Percentiles rank a stretch among this genome's conserved stretches.
phyloP scores from a whole-genome alignment of 2,329 filamentous ascomycete genomes.

The Fusarium protoensiforme region DNA sequence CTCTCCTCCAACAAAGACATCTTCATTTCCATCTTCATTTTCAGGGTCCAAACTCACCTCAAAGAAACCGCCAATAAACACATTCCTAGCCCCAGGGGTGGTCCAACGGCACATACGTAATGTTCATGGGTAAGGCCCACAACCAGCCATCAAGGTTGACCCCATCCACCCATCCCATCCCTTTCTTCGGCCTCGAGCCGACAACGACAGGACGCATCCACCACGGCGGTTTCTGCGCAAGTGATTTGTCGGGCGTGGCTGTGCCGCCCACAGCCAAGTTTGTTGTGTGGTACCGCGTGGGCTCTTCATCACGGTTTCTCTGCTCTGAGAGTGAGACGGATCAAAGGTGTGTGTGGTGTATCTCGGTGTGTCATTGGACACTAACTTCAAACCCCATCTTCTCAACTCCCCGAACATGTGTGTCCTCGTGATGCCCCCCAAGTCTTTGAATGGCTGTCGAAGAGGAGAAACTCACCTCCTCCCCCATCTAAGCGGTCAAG shows the following conservation, averaged over 20 bases:
- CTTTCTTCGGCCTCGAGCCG: background rate
- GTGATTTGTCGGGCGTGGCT: slow-evolving; percentile 7
- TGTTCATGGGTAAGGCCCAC: background rate
- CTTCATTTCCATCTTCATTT: slow-evolving; percentile 1
- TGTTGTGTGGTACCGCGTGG: slow-evolving; percentile 17
- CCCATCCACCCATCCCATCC: too few species aligned
- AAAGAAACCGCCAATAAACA: background rate
- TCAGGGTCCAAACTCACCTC: slow-evolving; percentile 20
- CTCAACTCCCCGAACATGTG: background rate
- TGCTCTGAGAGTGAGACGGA: background rate
- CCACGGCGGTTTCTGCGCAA: background rate
- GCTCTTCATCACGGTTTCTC: slow-evolving; percentile 16
- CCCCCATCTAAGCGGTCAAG: background rate
- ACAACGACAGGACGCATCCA: background rate
- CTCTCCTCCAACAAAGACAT: background rate
- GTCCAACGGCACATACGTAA: slow-evolving; percentile 12
- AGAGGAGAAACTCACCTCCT: background rate
- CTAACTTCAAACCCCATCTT: background rate
- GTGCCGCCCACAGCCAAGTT: background rate
- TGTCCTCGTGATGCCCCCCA: slow-evolving; percentile 19
- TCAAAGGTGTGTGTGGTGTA: background rate
- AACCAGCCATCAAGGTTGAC: slow-evolving; percentile 33
- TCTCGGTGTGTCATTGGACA: background rate
- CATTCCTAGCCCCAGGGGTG: slow-evolving; percentile 2
- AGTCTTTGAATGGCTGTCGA: background rate